Percentiles rank a stretch among this genome's conserved stretches.
Conservation (phyloP, 805 yeast genomes). For the Schwanniomyces occidentalis region DNA sequence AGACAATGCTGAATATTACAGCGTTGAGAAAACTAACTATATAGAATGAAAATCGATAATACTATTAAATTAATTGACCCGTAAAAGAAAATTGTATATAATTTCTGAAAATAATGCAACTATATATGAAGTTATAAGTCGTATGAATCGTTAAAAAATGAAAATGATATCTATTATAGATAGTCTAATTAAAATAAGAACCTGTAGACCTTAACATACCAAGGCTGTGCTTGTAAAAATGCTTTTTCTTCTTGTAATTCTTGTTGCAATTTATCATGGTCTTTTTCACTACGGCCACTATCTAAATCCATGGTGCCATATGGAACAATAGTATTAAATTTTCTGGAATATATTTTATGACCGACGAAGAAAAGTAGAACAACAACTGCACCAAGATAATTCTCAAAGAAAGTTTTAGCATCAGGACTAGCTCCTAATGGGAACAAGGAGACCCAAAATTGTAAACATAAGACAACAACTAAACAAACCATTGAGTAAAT, state of each 20-base stretch:
- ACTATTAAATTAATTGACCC: too few relatives aligned
- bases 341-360: conserved; percentile 49
- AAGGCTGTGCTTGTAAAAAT: conserved; percentile 16
- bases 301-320: conserved; percentile 59
- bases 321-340: conserved; percentile 35
- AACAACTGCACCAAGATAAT: conserved; percentile 52
- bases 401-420: conserved; percentile 51
- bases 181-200: conserved; percentile 18
- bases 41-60: too few relatives aligned
- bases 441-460: conserved; percentile 36
- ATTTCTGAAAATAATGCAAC: too few relatives aligned
- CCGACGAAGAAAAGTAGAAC: conserved; percentile 48
- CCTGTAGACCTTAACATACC: conserved; percentile 20
- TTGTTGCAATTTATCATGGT: conserved; percentile 49
- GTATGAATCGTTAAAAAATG: too few relatives aligned
- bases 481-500: conserved; percentile 26
- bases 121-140: too few relatives aligned
- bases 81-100: too few relatives aligned
- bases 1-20: too few relatives aligned
- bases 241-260: conserved; percentile 48
- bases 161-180: too few relatives aligned
- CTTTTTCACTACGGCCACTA: conserved; percentile 60
- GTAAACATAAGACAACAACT: conserved; percentile 28
- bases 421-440: conserved; percentile 30
- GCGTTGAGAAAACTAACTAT: too few relatives aligned